Base-by-base conservation (phyloP, 805 yeast species). In the Kluyveromyces siamensis region DNA sequence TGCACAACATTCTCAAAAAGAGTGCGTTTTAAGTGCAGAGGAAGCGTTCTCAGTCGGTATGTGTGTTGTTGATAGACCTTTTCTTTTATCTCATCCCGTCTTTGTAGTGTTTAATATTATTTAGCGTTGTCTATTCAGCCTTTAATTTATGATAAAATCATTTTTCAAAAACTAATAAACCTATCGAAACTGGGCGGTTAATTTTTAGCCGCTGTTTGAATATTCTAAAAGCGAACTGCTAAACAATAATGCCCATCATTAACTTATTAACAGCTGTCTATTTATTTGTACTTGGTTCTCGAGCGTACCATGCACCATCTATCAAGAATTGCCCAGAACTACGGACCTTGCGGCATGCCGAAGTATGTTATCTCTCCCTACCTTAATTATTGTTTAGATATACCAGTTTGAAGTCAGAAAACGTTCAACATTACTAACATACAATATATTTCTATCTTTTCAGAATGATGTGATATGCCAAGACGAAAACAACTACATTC, bases 401-500 rank as follows among this genome's bases (percentile, higher is more conserved):
- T 30, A 30, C 35, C 3, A 11, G 14, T 30, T 30, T 10, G 14
- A 30, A 30, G 14, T 30, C 4, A 19, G 30, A 7, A 5, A 13
- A 44, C 27, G 7, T 30, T 30, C 14, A 30, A 30, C 11, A 30
- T 13, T 10, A 19, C 21, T 27, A 30, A 19, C 40, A 21, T 19
- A 30, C 3, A 4, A n/a, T 18, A 16, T 30, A 30, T 44, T 8
- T 14, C 9, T 37, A 17, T 45, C 27, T 30, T 36, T 16, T 16
- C 37, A 54, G 55, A 27, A 48, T 37, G 49, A 52, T 9, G 25
- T 30, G 10, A 38, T 59, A 18, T 55, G 60, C 37, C 11, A 27
- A 2, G 59, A 54, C 21, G 63, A 60, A 36, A 30, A 18, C 7
- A n/a, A 44, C 0, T 60, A 58, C 35, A 27, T 60, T 1, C 39